These are phyloP conservation scores for Chaetomium sp. DNA, from an alignment of 2,329 filamentous ascomycete species.

Conservation along the genomic window DNA sequence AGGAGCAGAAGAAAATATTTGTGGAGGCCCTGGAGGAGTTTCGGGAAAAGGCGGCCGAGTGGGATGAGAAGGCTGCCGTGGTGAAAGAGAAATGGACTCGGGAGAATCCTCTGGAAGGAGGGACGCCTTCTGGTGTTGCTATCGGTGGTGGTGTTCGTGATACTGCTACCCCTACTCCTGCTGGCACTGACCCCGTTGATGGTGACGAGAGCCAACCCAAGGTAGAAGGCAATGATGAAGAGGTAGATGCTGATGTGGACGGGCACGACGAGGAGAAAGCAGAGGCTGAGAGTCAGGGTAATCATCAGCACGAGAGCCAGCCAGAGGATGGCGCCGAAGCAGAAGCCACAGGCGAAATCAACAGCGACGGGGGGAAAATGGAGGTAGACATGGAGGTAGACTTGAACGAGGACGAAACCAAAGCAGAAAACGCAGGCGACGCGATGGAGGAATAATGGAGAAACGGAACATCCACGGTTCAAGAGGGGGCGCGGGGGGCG, in stretches of 20 bases:
- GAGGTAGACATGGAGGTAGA: not conserved
- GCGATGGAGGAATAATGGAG: slow-evolving; percentile 22
- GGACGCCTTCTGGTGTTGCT: not conserved
- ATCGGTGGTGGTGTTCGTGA: slow-evolving; percentile 30
- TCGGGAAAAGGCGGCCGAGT: slow-evolving; percentile 56
- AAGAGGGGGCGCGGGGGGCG: not conserved
- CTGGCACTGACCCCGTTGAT: slow-evolving; percentile 19
- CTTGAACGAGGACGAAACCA: not conserved
- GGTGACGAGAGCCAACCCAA: slow-evolving; percentile 29
- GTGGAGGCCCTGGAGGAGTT: slow-evolving; percentile 51
- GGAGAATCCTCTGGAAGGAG: slow-evolving; percentile 34
- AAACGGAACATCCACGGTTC: not conserved
- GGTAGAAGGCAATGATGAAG: slow-evolving; percentile 32
- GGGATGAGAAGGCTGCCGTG: slow-evolving; percentile 61
- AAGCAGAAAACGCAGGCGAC: slow-evolving; percentile 12
- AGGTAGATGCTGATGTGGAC: slow-evolving; percentile 28
- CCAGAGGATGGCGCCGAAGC: too few relatives aligned
- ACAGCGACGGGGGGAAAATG: not conserved
- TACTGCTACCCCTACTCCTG: not conserved
- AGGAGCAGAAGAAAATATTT: slow-evolving; percentile 62
- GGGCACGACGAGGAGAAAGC: not conserved
- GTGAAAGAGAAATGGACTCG: slow-evolving; percentile 47
- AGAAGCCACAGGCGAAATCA: too few relatives aligned
- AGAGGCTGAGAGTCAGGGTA: not conserved
- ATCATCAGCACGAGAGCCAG: not conserved